These are phyloP conservation scores for Candida tammaniensis DNA, from an alignment of 805 yeast species.

Conservation along the genomic window DNA sequence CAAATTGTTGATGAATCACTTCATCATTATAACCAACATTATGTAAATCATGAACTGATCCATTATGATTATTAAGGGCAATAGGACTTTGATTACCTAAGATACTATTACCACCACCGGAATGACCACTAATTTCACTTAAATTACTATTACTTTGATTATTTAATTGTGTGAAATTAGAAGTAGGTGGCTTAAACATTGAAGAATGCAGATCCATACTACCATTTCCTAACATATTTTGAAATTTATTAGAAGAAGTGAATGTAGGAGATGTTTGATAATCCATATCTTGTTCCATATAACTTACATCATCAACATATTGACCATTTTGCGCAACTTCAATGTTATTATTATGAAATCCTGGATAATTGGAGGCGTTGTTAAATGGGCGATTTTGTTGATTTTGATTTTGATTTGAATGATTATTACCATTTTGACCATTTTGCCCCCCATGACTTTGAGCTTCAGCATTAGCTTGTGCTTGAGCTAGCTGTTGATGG, in stretches of 20 bases:
- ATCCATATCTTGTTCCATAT: constrained; percentile 38
- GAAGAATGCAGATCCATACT: constrained; percentile 33
- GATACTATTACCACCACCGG: constrained; percentile 5
- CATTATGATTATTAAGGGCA: constrained; percentile 13
- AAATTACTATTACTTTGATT: constrained; percentile 39
- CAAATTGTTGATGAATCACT: constrained; percentile 15
- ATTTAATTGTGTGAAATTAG: constrained; percentile 34
- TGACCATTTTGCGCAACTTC: constrained; percentile 2
- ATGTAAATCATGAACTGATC: constrained; percentile 17
- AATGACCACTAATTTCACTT: constrained; percentile 31
- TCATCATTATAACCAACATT: constrained; percentile 12
- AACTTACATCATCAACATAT: constrained; percentile 24
- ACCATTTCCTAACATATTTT: constrained; percentile 19
- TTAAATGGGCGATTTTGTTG: too few species aligned
- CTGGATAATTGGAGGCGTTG: too few species aligned
- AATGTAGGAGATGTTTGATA: constrained; percentile 14
- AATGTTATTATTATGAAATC: too few species aligned
- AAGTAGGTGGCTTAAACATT: constrained; percentile 38
- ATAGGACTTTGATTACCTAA: constrained; percentile 1
- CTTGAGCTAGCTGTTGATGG: constrained; percentile 14
- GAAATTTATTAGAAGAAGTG: constrained; percentile 21
- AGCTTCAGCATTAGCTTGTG: constrained; percentile 12
- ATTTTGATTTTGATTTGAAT: neutral
- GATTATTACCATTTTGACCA: neutral
- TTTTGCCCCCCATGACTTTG: neutral